These are phyloP conservation scores for Penicillium palitans DNA, from an alignment of 2,329 filamentous ascomycete genomes.

Conservation along the genomic window DNA sequence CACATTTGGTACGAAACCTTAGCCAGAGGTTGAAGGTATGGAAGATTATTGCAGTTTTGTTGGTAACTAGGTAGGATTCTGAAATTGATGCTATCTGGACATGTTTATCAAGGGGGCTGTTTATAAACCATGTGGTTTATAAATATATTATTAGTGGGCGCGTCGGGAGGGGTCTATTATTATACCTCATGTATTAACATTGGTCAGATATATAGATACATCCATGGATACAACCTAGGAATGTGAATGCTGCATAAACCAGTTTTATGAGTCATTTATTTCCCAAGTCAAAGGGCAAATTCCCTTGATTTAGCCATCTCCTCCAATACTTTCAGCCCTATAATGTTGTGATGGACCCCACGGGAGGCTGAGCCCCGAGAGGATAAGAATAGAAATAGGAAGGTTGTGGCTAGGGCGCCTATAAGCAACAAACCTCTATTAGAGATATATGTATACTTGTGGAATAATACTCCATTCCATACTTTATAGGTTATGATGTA, in stretches of 20 bases:
- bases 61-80: not conserved
- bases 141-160: not conserved
- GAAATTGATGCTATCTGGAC: not conserved
- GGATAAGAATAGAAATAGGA: conserved; percentile 2
- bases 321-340: not conserved
- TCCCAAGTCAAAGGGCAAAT: not conserved
- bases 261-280: not conserved
- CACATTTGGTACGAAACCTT: not conserved
- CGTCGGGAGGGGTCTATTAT: not conserved
- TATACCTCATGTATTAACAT: not conserved
- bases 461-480: not conserved
- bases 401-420: not conserved
- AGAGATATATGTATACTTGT: not conserved
- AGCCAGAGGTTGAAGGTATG: not conserved
- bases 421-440: not conserved
- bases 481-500: not conserved
- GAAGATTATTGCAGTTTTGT: not conserved
- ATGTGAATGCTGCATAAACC: not conserved
- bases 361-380: not conserved
- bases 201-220: not conserved
- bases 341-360: not conserved
- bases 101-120: too few relatives aligned
- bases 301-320: not conserved
- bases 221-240: not conserved
- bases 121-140: not conserved